Evolutionary conservation across 75 land plant genomes (phyloP).

Genomic region (Chamaecyparis obtusa): DNA sequence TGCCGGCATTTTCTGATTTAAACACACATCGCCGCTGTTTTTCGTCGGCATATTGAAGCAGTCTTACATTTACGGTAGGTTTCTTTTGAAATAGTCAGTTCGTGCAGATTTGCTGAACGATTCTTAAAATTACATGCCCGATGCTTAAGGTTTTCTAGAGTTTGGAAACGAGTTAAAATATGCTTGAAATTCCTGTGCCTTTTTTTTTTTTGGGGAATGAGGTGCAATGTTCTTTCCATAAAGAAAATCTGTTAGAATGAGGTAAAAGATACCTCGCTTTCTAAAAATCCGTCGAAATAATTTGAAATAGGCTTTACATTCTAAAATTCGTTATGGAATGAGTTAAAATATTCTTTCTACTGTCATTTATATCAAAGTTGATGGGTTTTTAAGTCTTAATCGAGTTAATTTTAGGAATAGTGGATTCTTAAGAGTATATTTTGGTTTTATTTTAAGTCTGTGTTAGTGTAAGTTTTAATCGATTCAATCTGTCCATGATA

Average conservation of each 20-base stretch:
- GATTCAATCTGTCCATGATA: too few species aligned
- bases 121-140: not conserved
- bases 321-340: not conserved
- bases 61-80: not conserved
- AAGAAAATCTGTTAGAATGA: not conserved
- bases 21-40: not conserved
- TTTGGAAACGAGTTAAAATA: not conserved
- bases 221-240: not conserved
- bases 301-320: not conserved
- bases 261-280: not conserved
- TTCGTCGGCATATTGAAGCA: slow-evolving; percentile 5
- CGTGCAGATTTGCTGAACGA: not conserved
- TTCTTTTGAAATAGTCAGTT: not conserved
- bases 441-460: not conserved
- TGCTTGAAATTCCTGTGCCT: not conserved
- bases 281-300: not conserved
- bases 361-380: not conserved
- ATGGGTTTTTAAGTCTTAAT: not conserved
- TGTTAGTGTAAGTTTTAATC: too few species aligned
- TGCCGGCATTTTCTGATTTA: not conserved
- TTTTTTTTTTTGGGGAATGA: not conserved
- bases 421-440: not conserved
- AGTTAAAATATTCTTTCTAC: not conserved
- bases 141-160: not conserved
- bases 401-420: not conserved